Base-by-base conservation (phyloP, 768 basidiomycete genomes). In the Imleria badia region DNA sequence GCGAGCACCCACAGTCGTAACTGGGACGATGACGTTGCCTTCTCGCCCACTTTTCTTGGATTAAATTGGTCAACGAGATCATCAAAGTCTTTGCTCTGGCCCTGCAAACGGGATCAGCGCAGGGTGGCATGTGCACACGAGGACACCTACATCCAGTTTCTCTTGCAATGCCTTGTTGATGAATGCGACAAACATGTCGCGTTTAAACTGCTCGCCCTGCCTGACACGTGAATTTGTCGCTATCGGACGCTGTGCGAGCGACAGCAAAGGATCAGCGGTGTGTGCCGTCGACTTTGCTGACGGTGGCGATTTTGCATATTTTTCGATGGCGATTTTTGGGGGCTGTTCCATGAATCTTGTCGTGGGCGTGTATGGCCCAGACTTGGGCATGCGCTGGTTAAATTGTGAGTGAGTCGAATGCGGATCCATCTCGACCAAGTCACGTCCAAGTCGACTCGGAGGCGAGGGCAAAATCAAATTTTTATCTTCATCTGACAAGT, bases 41-140 rank as follows among this genome's bases (percentile, higher is more conserved):
- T 64, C 38, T 62, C 55, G 22, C 55, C 31, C 0, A 78, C 61
- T 19, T 78, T 75, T 58, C 78, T 75, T 3, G 78, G 77, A 60
- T 83, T 84, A 70, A 99, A 98, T 60, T 95, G 92, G 51, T 86
- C 79, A 7, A 98, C 85, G 31, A 99, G 85, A 59, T 95, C 90
- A 59, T 97, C 86, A 69, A 93, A 98, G 17, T 87, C 78, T 45
- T 86, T 84, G 53, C 78, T 77, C 53, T 80, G 76, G 40, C 92
- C 89, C 90, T 96, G 66, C 30, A 55, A 46, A 7, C 11, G 15
- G 34, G 19, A 45, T 65, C 49, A 70, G 56, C 42, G 52, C 29
- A 53, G 57, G 30, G 47, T 41, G 45, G 34, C n/a, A 45, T 12
- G 47, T 23, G 45, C 56, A 46, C 47, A 55, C 45, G 58, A 62